Evolutionary conservation across 495 filamentous ascomycete species (phyloP).

Genomic region (Tuber borchii): DNA sequence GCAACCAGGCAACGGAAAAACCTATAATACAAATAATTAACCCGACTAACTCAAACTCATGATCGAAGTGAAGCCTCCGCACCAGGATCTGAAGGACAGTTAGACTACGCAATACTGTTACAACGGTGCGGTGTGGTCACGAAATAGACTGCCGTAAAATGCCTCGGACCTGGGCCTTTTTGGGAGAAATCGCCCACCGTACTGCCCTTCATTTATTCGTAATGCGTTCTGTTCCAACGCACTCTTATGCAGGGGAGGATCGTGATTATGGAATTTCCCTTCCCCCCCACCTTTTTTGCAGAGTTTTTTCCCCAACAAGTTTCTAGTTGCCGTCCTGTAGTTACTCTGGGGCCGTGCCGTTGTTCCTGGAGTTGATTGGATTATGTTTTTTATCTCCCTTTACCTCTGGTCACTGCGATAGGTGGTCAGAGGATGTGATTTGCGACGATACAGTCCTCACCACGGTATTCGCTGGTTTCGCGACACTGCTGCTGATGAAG

Average conservation of each 20-base stretch:
- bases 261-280: background rate
- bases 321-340: background rate
- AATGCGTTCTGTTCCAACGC: background rate
- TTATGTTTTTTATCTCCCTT: background rate
- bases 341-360: background rate
- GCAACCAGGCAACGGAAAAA: background rate
- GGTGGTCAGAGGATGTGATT: background rate
- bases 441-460: background rate
- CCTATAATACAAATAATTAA: background rate
- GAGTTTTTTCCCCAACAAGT: conserved; percentile 1
- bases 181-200: background rate
- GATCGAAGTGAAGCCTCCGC: background rate
- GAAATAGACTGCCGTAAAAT: background rate
- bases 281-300: background rate
- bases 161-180: background rate
- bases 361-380: conserved; percentile 10
- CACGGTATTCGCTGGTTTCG: background rate
- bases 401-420: background rate
- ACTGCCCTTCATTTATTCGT: background rate
- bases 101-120: background rate
- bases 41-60: background rate
- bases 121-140: background rate
- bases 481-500: background rate
- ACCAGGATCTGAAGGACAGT: background rate
- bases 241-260: background rate